Base-by-base conservation (phyloP, 805 yeast species). In the Hanseniaspora occidentalis region DNA sequence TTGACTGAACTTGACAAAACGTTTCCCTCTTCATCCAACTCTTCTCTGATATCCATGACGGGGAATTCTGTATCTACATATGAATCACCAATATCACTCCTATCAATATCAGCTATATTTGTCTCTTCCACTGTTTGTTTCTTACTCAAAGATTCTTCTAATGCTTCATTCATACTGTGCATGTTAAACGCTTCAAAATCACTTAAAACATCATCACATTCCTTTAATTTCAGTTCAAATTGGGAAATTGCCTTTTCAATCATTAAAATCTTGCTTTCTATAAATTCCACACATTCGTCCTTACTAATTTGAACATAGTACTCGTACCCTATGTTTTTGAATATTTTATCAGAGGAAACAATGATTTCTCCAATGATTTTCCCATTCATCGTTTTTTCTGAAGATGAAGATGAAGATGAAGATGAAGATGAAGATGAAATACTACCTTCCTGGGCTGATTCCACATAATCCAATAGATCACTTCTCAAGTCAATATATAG, bases 11-110 rank as follows among this genome's bases (percentile, higher is more conserved):
- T 25, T 2, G 29, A 25, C 25, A 37, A 23, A 16, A 39, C 34
- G n/a, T 42, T 69, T 1, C 68, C 86, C 8, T 75, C 70, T 0
- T 77, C 86, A 51, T 80, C 85, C 27, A 81, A 56, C 38, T 70
- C 71, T 51, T 79, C 89, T 17, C 70, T 61, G 8, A 81, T 80
- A 38, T 80, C 88, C 68, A 79, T 69, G 21, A 79, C 54, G 52
- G 18, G 70, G 18, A 29, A 29, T 5, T 25, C 10, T 25, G 29
- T 7, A 5, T 7, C 29, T 14, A 25, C n/a, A n/a, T n/a, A n/a
- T n/a, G n/a, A n/a, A n/a, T n/a, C n/a, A n/a, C n/a, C n/a, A n/a
- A n/a, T n/a, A n/a, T n/a, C n/a, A n/a, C n/a, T n/a, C n/a, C n/a
- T n/a, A n/a, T n/a, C n/a, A n/a, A n/a, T n/a, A n/a, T n/a, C n/a